Conservation (phyloP, 129 eudicot species). For the Centrapalus pauciflorus region DNA sequence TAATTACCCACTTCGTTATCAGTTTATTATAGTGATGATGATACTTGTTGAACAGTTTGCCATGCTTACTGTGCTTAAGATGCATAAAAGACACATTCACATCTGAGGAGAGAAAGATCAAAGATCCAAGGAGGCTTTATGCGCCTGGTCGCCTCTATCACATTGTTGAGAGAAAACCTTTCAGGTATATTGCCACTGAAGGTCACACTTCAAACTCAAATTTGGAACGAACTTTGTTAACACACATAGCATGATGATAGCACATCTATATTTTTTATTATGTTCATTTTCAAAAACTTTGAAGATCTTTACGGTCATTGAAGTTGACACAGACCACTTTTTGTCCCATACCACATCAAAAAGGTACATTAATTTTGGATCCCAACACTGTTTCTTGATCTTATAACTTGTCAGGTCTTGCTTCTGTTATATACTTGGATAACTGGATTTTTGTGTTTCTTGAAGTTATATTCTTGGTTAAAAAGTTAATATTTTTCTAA, state of each 20-base stretch:
- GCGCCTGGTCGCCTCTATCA: slow-evolving; percentile 99
- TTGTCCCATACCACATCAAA: not conserved
- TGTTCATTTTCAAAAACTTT: not conserved
- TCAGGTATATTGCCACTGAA: slow-evolving; percentile 48
- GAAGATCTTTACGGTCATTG: not conserved
- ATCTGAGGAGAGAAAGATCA: slow-evolving; percentile 73
- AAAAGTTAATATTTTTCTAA: not conserved
- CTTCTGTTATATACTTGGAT: not conserved
- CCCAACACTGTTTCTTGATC: not conserved
- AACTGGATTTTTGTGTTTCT: not conserved
- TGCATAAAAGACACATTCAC: slow-evolving; percentile 93
- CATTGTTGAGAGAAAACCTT: slow-evolving; percentile 94
- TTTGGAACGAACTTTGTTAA: not conserved
- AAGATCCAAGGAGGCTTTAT: slow-evolving; percentile 96
- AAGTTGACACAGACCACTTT: not conserved
- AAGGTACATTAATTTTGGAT: not conserved
- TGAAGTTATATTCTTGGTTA: not conserved
- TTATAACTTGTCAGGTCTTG: not conserved
- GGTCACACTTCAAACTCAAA: too few relatives aligned
- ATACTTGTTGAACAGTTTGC: slow-evolving; percentile 57
- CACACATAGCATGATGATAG: not conserved
- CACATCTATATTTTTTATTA: not conserved
- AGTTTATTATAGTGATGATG: not conserved
- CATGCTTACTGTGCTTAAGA: slow-evolving; percentile 83
- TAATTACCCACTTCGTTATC: not conserved